Evolutionary conservation across 2,329 filamentous ascomycete species (phyloP), one percentile per base, ranked within the genome.

Genomic region (Amauroascus verrucosus): DNA sequence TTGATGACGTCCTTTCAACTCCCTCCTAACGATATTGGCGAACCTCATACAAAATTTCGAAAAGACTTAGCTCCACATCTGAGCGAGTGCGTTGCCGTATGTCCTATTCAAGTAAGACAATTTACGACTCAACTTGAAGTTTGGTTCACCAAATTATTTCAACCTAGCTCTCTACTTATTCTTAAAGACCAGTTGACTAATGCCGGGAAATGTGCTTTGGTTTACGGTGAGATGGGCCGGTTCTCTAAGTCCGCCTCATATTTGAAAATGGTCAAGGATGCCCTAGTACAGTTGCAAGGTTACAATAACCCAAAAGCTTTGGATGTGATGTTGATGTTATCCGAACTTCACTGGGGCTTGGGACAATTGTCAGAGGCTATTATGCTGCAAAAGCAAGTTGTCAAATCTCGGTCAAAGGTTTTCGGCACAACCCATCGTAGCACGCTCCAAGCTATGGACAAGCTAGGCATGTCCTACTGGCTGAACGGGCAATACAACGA

Each of bases 391-490:
- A 51, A 50, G 51, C 37, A 50, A 33, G 53, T 57, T 41, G 24
- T 59, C 9, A 52, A 56, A 49, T 26, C 44, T 22, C 44, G 50
- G 13, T 30, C 4, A 16, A 49, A 56, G 43, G 13, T 54, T 16
- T 48, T 63, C 9, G 63, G 63, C 9, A 33, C 50, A 8, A 57
- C 59, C 28, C 59, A 66, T 55, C 63, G 60, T 28, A 54, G 61
- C 18, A 66, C 63, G 8, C 54, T 67, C 9, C 57, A 43, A 32
- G 63, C 65, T 5, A 65, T 64, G 61, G 65, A 64, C 54, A 62
- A 62, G 45, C 56, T 65, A 22, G 60, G 58, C 7, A 58, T 61
- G 22, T 62, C 62, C 8, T 61, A 60, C 48, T 59, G 58, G 51
- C 32, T 57, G n/a, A 30, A 58, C 48, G 58, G 59, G 5, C 54